These are phyloP conservation scores for Cutaneotrichosporon curvatum DNA, from an alignment of 1,284 basidiomycete genomes.

Conservation along the genomic window DNA sequence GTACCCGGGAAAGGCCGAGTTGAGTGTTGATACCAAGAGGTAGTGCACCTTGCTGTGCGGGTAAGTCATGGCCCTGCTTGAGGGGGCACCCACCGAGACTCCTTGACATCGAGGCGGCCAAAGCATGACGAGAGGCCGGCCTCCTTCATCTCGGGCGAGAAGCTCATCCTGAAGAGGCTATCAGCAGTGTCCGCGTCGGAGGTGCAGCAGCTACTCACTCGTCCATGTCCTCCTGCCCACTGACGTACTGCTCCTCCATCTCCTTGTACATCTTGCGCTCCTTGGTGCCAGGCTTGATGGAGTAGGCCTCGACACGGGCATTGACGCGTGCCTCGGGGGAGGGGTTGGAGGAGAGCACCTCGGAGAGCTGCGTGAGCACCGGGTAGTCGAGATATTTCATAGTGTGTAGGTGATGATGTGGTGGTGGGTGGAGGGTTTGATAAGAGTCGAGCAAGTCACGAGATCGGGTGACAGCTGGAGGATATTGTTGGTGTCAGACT, in stretches of 20 bases:
- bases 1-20: slow-evolving; percentile 94
- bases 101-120: slow-evolving; percentile 44
- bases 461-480: too few species aligned
- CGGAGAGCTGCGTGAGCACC: slow-evolving; percentile 67
- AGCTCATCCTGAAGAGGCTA: slow-evolving; percentile 39
- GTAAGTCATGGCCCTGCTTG: slow-evolving; percentile 1
- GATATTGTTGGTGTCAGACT: not conserved
- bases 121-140: slow-evolving; percentile 44
- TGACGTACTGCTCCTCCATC: slow-evolving; percentile 72
- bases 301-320: slow-evolving; percentile 93
- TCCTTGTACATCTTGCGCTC: slow-evolving; percentile 94
- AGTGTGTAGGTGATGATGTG: not conserved
- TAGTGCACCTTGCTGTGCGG: slow-evolving; percentile 45
- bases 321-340: slow-evolving; percentile 84
- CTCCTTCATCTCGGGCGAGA: slow-evolving; percentile 46
- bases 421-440: not conserved
- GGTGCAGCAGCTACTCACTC: slow-evolving; percentile 41
- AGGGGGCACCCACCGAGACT: slow-evolving; percentile 36
- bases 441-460: too few species aligned
- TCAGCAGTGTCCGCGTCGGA: not conserved
- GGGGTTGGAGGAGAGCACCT: slow-evolving; percentile 60
- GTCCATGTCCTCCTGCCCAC: slow-evolving; percentile 43
- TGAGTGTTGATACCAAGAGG: slow-evolving; percentile 91
- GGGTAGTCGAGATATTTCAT: slow-evolving; percentile 93
- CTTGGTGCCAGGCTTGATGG: slow-evolving; percentile 92